These are phyloP conservation scores for Dendrocalamus latiflorus DNA, from an alignment of 202 grass and related monocot genomes.

Conservation along the genomic window DNA sequence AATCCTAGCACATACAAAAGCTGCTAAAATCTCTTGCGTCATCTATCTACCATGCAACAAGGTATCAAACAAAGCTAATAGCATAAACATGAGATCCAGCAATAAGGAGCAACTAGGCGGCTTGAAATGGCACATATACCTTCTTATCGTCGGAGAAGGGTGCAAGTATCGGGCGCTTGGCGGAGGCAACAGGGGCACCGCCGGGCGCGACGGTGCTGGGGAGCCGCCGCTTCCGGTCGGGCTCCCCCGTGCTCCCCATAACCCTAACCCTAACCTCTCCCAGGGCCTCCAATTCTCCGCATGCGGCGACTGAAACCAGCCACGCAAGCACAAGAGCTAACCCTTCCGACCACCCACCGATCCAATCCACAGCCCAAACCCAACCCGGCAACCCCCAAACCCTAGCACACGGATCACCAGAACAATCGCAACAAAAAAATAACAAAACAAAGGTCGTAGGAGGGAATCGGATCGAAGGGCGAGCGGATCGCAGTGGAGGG, in stretches of 20 bases:
- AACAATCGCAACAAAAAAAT: neutral
- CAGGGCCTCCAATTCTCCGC: neutral
- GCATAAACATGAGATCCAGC: neutral
- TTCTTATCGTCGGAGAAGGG: slow-evolving; percentile 63
- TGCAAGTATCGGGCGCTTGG: slow-evolving; percentile 39
- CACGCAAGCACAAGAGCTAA: neutral
- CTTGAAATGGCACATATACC: slow-evolving; percentile 27
- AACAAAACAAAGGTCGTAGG: neutral
- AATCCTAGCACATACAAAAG: neutral
- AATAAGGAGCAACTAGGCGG: neutral
- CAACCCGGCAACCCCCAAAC: neutral
- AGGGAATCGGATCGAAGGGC: neutral
- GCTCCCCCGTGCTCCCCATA: slow-evolving; percentile 69
- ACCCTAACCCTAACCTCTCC: neutral
- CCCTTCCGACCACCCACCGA: neutral
- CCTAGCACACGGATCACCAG: neutral
- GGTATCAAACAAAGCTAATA: neutral
- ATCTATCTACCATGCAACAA: neutral
- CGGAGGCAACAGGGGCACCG: slow-evolving; percentile 13
- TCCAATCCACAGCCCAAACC: neutral
- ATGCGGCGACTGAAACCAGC: neutral
- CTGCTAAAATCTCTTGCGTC: neutral
- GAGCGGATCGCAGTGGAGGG: neutral
- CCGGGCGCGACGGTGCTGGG: slow-evolving; percentile 47
- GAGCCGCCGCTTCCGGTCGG: slow-evolving; percentile 62